A percentile compares a stretch with the other conserved stretches of the same genome.
phyloP scores from a whole-genome alignment of 495 filamentous ascomycete species.

The Aspergillus bridgeri region DNA sequence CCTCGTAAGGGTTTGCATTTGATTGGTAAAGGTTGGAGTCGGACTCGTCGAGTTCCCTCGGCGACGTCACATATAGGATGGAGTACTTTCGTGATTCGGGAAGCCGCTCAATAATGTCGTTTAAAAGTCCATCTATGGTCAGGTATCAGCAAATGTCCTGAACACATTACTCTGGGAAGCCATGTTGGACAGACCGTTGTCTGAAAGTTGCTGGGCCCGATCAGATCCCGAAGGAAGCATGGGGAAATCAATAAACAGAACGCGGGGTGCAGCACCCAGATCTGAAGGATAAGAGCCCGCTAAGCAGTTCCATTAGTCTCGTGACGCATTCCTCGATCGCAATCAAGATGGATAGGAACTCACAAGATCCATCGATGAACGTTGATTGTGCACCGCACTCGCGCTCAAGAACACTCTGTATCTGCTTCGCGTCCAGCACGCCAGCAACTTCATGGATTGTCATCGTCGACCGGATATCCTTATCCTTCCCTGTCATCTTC shows the following conservation, averaged over 20 bases:
- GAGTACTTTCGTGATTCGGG: conserved; percentile 55
- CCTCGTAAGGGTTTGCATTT: conserved; percentile 45
- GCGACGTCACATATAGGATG: conserved; percentile 58
- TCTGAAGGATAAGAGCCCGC: conserved; percentile 43
- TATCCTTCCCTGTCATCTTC: conserved; percentile 48
- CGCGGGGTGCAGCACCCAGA: conserved; percentile 44
- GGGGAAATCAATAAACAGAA: conserved; percentile 53
- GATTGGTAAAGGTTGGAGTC: conserved; percentile 49
- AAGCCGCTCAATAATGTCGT: conserved; percentile 54
- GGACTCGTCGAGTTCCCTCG: conserved; percentile 37
- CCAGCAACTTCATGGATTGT: conserved; percentile 63
- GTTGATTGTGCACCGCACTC: conserved; percentile 51
- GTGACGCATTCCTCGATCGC: neutral
- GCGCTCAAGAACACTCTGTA: conserved; percentile 50
- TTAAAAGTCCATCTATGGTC: conserved; percentile 55
- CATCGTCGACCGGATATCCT: conserved; percentile 45
- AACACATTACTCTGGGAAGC: neutral
- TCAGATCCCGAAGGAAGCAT: conserved; percentile 38
- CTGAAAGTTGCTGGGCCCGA: conserved; percentile 41
- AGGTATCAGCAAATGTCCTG: conserved; percentile 11
- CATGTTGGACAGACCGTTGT: conserved; percentile 40
- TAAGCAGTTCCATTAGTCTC: conserved; percentile 23
- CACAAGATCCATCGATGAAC: conserved; percentile 63
- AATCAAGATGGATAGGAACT: conserved; percentile 17
- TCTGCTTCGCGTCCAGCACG: conserved; percentile 51